Evolutionary conservation across 176 grass and related monocot genomes (phyloP), one percentile per base, ranked within the genome.

Genomic region (Oryza meridionalis): DNA sequence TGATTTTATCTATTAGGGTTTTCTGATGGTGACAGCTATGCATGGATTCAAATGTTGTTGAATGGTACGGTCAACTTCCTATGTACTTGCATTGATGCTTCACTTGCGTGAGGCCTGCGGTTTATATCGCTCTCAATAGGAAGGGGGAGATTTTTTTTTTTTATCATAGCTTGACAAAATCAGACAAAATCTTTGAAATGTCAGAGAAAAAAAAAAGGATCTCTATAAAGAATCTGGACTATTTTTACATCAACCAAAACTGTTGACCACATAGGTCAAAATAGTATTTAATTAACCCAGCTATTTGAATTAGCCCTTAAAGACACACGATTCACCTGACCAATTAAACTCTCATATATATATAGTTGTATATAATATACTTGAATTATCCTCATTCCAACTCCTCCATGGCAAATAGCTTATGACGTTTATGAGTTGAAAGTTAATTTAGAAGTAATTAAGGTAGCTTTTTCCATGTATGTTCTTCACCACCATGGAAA

Each of bases 231-330:
- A 65, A 33, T 72, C 83, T 67, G 9, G 83, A 83, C 68, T 25
- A 59, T 21, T 37, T 15, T 42, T 37, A 7, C 3, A 15, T 51
- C 17, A 15, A 75, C 67, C 45, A 75, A 75, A 81, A 53, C 19
- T 16, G 69, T 17, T 53, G 68, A 78, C 70, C 59, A 31, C 17
- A 35, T 11, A 32, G 22, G 58, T 80, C 79, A 79, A 79, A 67
- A 29, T 67, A 53, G 16, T 24, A 16, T 65, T 71, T 67, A 7
- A 22, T 22, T n/a, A 65, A 77, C 12, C 0, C 13, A 64, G 9
- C 15, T 40, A 58, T 47, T 84, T 84, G 81, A 85, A 76, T 73
- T 77, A 69, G 83, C 76, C 73, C 24, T 14, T 19, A 21, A 38
- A 53, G 19, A 38, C 14, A 77, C 19, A 31, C 4, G 72, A 61